Evolutionary conservation across 108 stramenopile genomes (phyloP).

Genomic region (Mayamaea pseudoterrestris): DNA sequence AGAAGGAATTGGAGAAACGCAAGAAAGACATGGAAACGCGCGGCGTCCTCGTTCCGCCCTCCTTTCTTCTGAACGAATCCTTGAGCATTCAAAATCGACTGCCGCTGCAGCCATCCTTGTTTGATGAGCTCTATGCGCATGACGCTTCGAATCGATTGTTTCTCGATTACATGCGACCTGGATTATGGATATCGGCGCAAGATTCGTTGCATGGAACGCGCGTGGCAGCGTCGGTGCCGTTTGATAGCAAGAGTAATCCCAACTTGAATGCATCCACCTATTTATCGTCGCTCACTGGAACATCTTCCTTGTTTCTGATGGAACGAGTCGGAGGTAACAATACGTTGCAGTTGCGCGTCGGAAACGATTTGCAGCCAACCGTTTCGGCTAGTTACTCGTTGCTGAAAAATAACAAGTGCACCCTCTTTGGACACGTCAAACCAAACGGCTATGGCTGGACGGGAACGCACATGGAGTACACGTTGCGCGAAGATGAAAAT

Average conservation of each 20-base stretch:
- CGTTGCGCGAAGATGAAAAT: too few species aligned
- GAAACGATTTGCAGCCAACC: neutral
- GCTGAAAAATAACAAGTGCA: neutral
- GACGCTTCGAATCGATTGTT: slow-evolving; percentile 8
- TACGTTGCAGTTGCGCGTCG: neutral
- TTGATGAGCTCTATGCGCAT: neutral
- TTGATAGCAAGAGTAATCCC: neutral
- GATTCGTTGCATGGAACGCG: neutral
- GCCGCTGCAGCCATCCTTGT: neutral
- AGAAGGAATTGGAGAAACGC: too few species aligned
- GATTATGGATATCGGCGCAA: slow-evolving; percentile 5
- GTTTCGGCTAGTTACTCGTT: neutral
- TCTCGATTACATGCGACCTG: slow-evolving; percentile 3
- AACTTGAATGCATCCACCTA: too few species aligned
- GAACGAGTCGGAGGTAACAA: neutral
- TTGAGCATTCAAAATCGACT: neutral
- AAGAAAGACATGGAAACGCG: slow-evolving; percentile 2
- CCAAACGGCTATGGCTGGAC: too few species aligned
- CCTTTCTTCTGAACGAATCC: slow-evolving; percentile 7
- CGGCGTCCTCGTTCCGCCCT: slow-evolving; percentile 4
- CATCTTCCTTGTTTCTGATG: neutral
- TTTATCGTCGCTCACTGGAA: too few species aligned
- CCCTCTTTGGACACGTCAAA: too few species aligned
- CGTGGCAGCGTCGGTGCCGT: neutral
- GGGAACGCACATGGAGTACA: too few species aligned